Base-by-base conservation (phyloP, 2,329 filamentous ascomycete genomes). In the Podosphaera xanthii region DNA sequence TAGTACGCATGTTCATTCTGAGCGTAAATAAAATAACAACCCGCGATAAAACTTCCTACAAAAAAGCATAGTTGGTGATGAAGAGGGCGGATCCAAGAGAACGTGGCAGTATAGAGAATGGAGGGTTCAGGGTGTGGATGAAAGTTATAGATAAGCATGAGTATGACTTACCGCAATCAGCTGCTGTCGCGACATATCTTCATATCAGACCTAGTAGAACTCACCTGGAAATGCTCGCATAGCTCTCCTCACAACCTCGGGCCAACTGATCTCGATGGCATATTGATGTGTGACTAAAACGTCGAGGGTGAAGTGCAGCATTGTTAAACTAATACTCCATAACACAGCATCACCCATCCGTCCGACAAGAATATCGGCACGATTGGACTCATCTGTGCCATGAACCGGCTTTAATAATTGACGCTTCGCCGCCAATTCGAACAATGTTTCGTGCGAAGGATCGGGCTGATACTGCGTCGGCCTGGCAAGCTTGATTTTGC, bases 1-100 rank as follows among this genome's bases (percentile, higher is more conserved):
- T 94, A 81, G 67, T 96, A 97, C 3, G 84, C 81, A 63, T 82
- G 80, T 36, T 75, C 77, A 67, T 96, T 97, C 34, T 86, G 88
- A 58, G 90, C 81, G 64, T 86, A 76, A 56, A 97, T 83, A 62
- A 96, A 74, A 70, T 88, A 90, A 71, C 82, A 87, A 1, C 92
- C 92, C 0, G 80, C 74, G 8, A 68, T 69, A 6, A 83, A 70
- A 63, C 83, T 81, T 33, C 76, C 72, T 14, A 67, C 67, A 61
- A 88, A 77, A 72, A 91, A 92, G 58, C 86, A 70, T 14, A 71
- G 60, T 63, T 83, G 80, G 46, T 77, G 76, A 40, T 79, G 67
- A n/a, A 69, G 66, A 4, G 70, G 64, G 60, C 81, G 77, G 60
- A 71, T 74, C 46, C 68, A 70, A 5, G 64, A 61, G 1, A 78